phyloP scores from a whole-genome alignment of 163 green algal genomes.

The Volvox carteri region DNA sequence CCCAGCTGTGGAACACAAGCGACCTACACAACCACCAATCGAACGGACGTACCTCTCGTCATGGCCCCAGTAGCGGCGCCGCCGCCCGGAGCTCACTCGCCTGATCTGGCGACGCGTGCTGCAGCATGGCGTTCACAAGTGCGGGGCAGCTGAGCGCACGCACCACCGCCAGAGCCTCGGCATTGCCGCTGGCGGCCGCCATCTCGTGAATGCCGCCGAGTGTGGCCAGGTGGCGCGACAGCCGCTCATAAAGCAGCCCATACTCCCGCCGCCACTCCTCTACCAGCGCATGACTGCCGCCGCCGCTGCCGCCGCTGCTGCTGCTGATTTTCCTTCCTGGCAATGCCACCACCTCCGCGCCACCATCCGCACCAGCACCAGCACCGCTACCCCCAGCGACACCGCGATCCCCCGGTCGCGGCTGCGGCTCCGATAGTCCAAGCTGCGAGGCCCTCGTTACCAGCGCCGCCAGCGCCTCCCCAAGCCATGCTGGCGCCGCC shows the following conservation, averaged over 20 bases:
- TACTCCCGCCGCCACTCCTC: constrained; percentile 29
- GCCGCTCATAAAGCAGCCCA: constrained; percentile 13
- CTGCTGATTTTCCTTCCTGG: too few relatives aligned
- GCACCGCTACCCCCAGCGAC: too few relatives aligned
- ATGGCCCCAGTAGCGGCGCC: too few relatives aligned
- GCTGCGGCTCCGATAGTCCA: constrained; percentile 57
- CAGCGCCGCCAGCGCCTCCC: constrained; percentile 75
- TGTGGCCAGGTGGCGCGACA: constrained; percentile 38
- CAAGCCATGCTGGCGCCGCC: constrained; percentile 73
- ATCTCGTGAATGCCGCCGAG: constrained; percentile 44
- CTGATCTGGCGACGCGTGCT: constrained; percentile 29
- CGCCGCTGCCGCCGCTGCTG: too few relatives aligned
- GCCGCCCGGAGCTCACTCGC: not conserved
- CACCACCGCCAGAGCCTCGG: constrained; percentile 57
- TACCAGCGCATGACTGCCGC: not conserved
- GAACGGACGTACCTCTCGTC: too few relatives aligned
- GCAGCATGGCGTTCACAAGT: constrained; percentile 56
- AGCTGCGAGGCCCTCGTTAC: constrained; percentile 76
- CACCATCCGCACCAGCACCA: not conserved
- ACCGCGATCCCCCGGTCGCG: too few relatives aligned
- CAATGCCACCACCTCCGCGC: not conserved
- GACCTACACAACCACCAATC: too few relatives aligned
- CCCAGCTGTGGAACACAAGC: too few relatives aligned
- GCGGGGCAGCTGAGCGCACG: constrained; percentile 37
- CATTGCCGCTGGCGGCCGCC: constrained; percentile 30